Percentiles rank a stretch among this genome's conserved stretches.
These are phyloP conservation scores for Cynanchum wilfordii DNA, from an alignment of 257 asterid genomes.

Conservation along the genomic window DNA sequence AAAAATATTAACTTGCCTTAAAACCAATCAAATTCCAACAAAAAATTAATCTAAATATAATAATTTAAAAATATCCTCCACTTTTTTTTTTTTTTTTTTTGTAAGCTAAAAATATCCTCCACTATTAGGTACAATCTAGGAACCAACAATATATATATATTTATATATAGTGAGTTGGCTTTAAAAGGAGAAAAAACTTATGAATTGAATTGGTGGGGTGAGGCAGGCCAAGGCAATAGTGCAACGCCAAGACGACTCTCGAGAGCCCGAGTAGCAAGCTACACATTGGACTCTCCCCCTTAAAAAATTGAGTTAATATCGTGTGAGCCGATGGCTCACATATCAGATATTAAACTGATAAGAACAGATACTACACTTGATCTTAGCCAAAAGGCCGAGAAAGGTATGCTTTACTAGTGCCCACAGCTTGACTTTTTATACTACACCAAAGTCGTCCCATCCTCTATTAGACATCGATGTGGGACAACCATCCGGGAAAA, in stretches of 20 bases:
- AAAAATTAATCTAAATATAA: too few relatives aligned
- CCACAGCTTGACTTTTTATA: neutral
- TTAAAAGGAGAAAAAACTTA: too few relatives aligned
- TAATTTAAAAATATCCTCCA: too few relatives aligned
- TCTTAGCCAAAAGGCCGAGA: constrained; percentile 75
- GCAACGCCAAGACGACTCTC: constrained; percentile 5
- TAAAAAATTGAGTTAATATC: too few relatives aligned
- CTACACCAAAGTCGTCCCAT: neutral
- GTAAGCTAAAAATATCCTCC: too few relatives aligned
- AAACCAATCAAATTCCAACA: too few relatives aligned
- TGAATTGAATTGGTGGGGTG: neutral
- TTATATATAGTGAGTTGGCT: too few relatives aligned
- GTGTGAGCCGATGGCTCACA: constrained; percentile 22
- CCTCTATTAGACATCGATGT: neutral
- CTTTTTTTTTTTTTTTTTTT: too few relatives aligned
- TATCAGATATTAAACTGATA: constrained; percentile 76
- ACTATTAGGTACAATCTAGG: too few relatives aligned
- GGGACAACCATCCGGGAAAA: neutral
- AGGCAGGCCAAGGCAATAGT: constrained; percentile 1
- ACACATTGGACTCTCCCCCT: neutral
- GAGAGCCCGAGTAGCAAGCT: neutral
- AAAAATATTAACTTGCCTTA: too few relatives aligned
- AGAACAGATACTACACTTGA: constrained; percentile 79
- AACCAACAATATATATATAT: too few relatives aligned
- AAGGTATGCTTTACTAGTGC: constrained; percentile 33